phyloP scores from a whole-genome alignment of 2,329 filamentous ascomycete species.

The Camillea tinctor region DNA sequence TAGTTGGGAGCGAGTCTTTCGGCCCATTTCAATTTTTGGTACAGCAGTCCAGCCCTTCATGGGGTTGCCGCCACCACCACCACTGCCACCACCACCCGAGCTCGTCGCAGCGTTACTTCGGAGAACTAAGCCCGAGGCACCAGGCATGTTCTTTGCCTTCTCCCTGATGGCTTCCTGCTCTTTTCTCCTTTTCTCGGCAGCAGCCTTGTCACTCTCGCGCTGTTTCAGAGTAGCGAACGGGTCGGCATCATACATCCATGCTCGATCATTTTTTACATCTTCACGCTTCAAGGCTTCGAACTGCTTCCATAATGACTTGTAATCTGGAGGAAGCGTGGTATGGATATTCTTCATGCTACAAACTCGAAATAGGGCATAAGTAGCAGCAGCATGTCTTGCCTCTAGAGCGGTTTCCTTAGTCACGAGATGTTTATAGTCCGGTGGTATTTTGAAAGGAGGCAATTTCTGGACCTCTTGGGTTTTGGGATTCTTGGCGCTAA shows the following conservation, averaged over 20 bases:
- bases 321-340: slow-evolving; percentile 88
- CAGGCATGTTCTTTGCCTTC: slow-evolving; percentile 64
- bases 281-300: slow-evolving; percentile 80
- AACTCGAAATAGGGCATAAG: slow-evolving; percentile 86
- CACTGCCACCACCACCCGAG: slow-evolving; percentile 33
- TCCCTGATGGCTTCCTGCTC: slow-evolving; percentile 67
- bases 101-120: slow-evolving; percentile 42
- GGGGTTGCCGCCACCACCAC: slow-evolving; percentile 38
- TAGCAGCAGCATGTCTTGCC: slow-evolving; percentile 88
- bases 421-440: slow-evolving; percentile 72
- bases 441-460: slow-evolving; percentile 79
- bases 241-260: slow-evolving; percentile 93
- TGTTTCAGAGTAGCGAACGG: slow-evolving; percentile 82
- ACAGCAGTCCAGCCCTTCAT: slow-evolving; percentile 80
- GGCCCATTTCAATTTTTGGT: slow-evolving; percentile 91
- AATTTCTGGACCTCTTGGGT: slow-evolving; percentile 74
- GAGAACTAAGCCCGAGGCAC: slow-evolving; percentile 55
- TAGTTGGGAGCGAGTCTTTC: slow-evolving; percentile 72
- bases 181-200: slow-evolving; percentile 75
- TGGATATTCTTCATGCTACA: slow-evolving; percentile 96
- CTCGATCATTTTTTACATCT: slow-evolving; percentile 75
- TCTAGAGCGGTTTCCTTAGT: slow-evolving; percentile 79
- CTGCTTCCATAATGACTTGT: slow-evolving; percentile 88
- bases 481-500: slow-evolving; percentile 75
- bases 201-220: slow-evolving; percentile 72